Conservation (phyloP, 2,329 filamentous ascomycete genomes). For the Rhexocercosporidium sp. region DNA sequence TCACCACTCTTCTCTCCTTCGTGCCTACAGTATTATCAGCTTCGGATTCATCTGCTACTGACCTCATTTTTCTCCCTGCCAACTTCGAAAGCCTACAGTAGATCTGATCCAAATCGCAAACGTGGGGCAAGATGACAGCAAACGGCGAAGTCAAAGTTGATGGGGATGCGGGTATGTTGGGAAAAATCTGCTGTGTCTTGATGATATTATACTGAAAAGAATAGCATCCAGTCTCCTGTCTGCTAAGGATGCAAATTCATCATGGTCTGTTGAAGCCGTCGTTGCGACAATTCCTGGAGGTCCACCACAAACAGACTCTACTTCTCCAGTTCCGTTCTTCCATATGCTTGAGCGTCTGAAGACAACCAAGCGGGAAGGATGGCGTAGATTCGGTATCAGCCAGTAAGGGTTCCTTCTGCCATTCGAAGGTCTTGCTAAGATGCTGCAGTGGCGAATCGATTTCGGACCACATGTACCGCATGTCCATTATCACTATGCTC, state of each 20-base stretch:
- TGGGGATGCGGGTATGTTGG: neutral
- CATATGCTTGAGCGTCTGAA: constrained; percentile 93
- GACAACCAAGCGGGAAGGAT: constrained; percentile 95
- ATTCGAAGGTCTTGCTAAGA: constrained; percentile 25
- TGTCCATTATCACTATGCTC: constrained; percentile 95
- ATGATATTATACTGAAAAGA: neutral
- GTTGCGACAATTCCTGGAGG: constrained; percentile 66
- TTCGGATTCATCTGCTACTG: neutral
- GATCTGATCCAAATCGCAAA: neutral
- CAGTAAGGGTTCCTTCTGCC: constrained; percentile 47
- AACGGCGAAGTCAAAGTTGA: neutral
- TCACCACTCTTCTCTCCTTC: neutral
- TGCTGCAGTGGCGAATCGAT: constrained; percentile 79
- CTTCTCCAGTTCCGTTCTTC: constrained; percentile 88
- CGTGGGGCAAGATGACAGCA: constrained; percentile 8
- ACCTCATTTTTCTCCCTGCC: neutral
- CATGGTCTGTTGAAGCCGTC: constrained; percentile 66
- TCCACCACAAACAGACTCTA: constrained; percentile 62
- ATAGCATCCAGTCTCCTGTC: neutral
- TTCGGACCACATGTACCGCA: constrained; percentile 99
- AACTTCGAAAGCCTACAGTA: neutral
- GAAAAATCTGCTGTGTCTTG: too few relatives aligned
- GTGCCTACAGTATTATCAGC: neutral
- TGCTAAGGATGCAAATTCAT: constrained; percentile 18
- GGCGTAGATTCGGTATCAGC: constrained; percentile 83